These are phyloP conservation scores for Salix dunnii DNA, from an alignment of 345 rosid genomes.

Conservation along the genomic window DNA sequence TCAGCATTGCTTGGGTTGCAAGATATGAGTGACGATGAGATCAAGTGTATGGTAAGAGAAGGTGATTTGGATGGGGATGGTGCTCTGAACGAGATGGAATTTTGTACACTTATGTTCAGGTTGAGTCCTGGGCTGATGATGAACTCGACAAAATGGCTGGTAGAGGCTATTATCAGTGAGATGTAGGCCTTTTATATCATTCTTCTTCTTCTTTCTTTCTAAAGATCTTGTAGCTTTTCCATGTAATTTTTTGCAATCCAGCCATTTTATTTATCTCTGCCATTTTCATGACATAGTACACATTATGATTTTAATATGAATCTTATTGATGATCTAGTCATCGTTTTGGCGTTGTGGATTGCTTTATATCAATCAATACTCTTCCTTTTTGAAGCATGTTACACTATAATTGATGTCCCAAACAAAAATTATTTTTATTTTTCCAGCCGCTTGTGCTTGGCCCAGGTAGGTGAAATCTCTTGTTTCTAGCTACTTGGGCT, in stretches of 20 bases:
- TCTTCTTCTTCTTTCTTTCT: neutral
- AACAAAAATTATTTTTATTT: no score
- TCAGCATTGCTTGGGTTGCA: constrained; percentile 37
- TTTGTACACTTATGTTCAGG: constrained; percentile 61
- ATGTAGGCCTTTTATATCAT: neutral
- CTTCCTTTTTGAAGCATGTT: no score
- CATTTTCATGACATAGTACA: neutral
- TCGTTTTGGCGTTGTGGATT: neutral
- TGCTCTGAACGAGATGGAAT: constrained; percentile 45
- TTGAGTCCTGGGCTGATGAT: constrained; percentile 55
- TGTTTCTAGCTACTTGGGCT: no score
- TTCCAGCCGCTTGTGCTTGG: no score
- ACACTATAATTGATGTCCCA: no score
- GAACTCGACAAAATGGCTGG: constrained; percentile 29
- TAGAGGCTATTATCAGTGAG: constrained; percentile 32
- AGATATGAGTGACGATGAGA: constrained; percentile 48
- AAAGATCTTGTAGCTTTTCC: neutral
- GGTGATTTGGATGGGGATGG: constrained; percentile 65
- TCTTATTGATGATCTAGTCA: neutral
- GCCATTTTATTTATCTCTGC: neutral
- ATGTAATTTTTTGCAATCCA: neutral
- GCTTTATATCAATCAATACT: no score
- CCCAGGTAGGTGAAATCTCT: no score
- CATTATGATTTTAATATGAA: neutral
- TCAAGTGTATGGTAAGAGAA: constrained; percentile 48